A percentile compares a stretch with the other conserved stretches of the same genome.
These are phyloP conservation scores for Pseudofabraea citricarpa DNA, from an alignment of 2,329 filamentous ascomycete genomes.

Conservation along the genomic window DNA sequence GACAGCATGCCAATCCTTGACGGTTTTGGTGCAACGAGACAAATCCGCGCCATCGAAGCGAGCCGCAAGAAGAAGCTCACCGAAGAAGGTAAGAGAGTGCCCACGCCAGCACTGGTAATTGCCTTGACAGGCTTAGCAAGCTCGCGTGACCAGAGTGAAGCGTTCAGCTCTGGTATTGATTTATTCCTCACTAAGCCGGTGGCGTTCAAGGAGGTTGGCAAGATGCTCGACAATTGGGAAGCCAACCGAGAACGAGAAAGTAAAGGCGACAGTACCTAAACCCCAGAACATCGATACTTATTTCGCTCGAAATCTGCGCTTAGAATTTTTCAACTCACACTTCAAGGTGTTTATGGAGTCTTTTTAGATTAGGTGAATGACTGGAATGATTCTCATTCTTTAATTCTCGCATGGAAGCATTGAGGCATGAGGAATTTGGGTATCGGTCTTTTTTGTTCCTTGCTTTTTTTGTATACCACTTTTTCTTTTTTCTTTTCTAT, in stretches of 20 bases:
- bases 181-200: conserved; percentile 35
- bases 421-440: too few relatives aligned
- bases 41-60: conserved; percentile 43
- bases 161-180: conserved; percentile 30
- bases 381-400: too few relatives aligned
- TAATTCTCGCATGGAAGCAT: too few relatives aligned
- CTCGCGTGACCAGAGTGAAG: conserved; percentile 29
- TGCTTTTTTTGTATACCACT: too few relatives aligned
- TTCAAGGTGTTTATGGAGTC: too few relatives aligned
- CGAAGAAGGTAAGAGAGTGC: conserved; percentile 5
- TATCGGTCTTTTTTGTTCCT: too few relatives aligned
- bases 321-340: too few relatives aligned
- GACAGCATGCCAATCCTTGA: conserved; percentile 51
- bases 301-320: too few relatives aligned
- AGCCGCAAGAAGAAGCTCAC: conserved; percentile 19
- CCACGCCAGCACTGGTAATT: conserved; percentile 29
- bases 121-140: conserved; percentile 33
- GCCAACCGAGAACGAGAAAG: conserved; percentile 22
- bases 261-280: background rate
- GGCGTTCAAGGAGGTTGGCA: conserved; percentile 34
- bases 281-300: too few relatives aligned
- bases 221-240: conserved; percentile 32
- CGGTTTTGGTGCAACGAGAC: conserved; percentile 42
- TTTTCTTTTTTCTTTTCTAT: too few relatives aligned
- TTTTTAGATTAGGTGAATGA: too few relatives aligned